Base-by-base conservation (phyloP, 2,329 filamentous ascomycete genomes). In the Ascochyta viciae-villosae region DNA sequence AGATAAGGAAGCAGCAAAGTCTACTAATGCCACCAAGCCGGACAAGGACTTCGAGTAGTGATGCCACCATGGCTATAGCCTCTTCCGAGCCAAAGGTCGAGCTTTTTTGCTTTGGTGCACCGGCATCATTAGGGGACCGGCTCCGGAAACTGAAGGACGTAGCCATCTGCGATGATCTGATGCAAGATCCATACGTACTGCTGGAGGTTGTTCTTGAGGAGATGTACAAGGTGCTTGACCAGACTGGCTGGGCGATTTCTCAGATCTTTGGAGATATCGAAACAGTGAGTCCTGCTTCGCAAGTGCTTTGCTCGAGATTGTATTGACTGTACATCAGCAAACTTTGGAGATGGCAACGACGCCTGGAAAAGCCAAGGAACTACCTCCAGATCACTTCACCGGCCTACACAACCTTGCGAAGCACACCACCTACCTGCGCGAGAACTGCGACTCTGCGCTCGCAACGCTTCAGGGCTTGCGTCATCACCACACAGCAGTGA, bases 391-490 rank as follows among this genome's bases (percentile, higher is more conserved):
- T 26, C 60, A 65, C 29, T 67, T 64, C 40, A 62, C 69, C 1
- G 67, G 60, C 1, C 58, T 78, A 2, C 75, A 78, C 60, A 76
- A 74, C 39, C 65, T 77, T n/a, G 70, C 75, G 7, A 77, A 77
- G 53, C 72, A 78, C 43, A 62, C 66, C 34, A 75, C 74, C 12
- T 75, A 74, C 54, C 50, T 78, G 26, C 69, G 67, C 16, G 76
- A 78, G 61, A 71, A 73, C 16, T 68, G 66, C 34, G 66, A 73
- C 35, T 69, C 71, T 1, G 67, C 69, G 0, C 60, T 70, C 2
- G 57, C 62, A n/a, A 74, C 67, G 3, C 48, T 71, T 3, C 61
- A 71, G 6, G 61, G 61, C 19, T 54, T 77, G 26, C 51, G 49
- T 0, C 50, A 58, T 6, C 65, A 71, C 16, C 67, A 72, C 38